Base-by-base conservation (phyloP, 768 basidiomycete species). In the Podaxis sp. region DNA sequence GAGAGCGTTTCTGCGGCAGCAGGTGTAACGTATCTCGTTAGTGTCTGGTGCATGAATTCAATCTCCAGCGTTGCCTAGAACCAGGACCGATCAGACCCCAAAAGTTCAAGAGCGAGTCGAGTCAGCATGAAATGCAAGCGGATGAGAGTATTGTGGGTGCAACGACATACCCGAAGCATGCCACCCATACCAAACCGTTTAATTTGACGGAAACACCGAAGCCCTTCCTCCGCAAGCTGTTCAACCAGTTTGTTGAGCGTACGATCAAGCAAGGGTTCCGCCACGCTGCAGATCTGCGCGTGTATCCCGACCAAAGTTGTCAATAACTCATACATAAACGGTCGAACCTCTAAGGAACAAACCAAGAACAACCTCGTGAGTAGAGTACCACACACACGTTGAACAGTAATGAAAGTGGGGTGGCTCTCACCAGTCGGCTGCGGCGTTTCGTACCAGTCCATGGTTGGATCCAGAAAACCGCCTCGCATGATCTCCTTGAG, bases 21-120 rank as follows among this genome's bases (percentile, higher is more conserved):
- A 1, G 88, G 80, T 15, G 91, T 90, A 58, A 98, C 91, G 72
- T 96, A 96, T 67, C 91, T 88, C 33, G 89, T 87, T 46, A 99
- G 80, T 5, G 93, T 95, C 77, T 99, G 97, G 74, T 99, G 96
- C 82, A 99, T 88, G 79, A 99, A 99, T 77, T 99, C 97, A 67
- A 99, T 97, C 75, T 99, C 96, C 28, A 99, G 87, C 4, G 97
- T 99, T 13, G 97, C 97, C 95, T 98, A 72, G 26, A 67, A 66
- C 17, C 13, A 60, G 15, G 53, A 48, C 62, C 52, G 56, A 36
- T 30, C 44, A 55, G 51, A 44, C 26, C 49, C 49, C 44, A 46
- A 50, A 50, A 24, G 26, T 50, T 20, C 26, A 24, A 50, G 24
- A 12, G 22, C 8, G 26, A 62, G 63, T 37, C 44, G 36, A 56